Base-by-base conservation (phyloP, 2,329 filamentous ascomycete species). In the Cordyceps javanica region DNA sequence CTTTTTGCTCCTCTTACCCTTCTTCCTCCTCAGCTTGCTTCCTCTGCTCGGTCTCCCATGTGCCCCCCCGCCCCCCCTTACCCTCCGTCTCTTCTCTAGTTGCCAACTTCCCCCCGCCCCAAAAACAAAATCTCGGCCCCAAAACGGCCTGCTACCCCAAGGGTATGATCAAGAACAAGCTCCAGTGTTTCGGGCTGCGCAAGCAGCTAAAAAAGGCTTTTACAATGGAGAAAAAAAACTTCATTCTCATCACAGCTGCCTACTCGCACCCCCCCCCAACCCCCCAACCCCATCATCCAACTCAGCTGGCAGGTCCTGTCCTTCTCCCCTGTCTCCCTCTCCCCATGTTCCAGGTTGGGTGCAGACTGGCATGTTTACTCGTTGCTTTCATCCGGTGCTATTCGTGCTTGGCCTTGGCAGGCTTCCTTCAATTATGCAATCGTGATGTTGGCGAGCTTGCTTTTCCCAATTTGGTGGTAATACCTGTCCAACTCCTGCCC, bases 121-220 rank as follows among this genome's bases (percentile, higher is more conserved):
- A 55, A 38, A 36, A 32, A 23, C 4, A 5, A 26, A 55, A 46
- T 16, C 14, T 45, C 41, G 52, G 28, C 52, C 41, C 39, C 39
- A 45, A n/a, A 55, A 55, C 52, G 41, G 52, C 30, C 42, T 49
- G 34, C 53, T 55, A 55, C 53, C 42, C 53, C 23, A 55, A 49
- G 32, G 53, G 52, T 55, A 55, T 48, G 30, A n/a, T n/a, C 13
- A 46, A 48, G 41, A 41, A 26, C 9, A 32, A 41, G 21, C 5
- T 32, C 53, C 44, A 55, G 28, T 55, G 4, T 46, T 55, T 46
- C 14, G 52, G 52, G 52, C 52, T 55, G 52, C 52, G 52, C 52
- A 55, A 34, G 39, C 51, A 25, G 51, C 51, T 54, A 36, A 45
- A 36, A 45, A 55, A 38, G 52, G 26, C 39, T 36, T 42, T 26